Evolutionary conservation across 768 basidiomycete genomes (phyloP).

Genomic region (Lactarius sanguifluus): DNA sequence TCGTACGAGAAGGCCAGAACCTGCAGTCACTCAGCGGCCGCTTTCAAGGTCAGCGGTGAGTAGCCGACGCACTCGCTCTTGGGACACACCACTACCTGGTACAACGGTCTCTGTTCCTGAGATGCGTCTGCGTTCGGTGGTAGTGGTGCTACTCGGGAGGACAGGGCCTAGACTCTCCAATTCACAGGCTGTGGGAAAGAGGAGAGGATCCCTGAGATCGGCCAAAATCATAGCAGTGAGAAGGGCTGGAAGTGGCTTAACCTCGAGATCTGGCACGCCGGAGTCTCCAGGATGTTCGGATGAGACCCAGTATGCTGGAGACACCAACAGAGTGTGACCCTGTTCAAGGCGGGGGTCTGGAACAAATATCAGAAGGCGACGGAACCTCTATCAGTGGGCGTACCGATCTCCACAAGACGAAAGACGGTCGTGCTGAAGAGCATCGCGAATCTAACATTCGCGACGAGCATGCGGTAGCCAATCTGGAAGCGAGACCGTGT

Average conservation of each 20-base stretch:
- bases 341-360: conserved; percentile 14
- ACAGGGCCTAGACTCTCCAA: background rate
- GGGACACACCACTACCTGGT: background rate
- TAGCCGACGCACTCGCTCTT: conserved; percentile 14
- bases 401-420: conserved; percentile 21
- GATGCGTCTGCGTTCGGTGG: background rate
- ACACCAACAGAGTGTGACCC: conserved; percentile 12
- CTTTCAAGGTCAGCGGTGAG: background rate
- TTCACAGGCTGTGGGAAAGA: conserved; percentile 8
- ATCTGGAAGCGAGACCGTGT: background rate
- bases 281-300: background rate
- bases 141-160: background rate
- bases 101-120: background rate
- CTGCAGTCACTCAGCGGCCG: background rate
- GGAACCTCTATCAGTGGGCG: background rate
- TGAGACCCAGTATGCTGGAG: conserved; percentile 17
- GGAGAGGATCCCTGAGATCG: background rate
- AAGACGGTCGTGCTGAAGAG: conserved; percentile 14
- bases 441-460: conserved; percentile 14
- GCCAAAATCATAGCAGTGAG: conserved; percentile 18
- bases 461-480: conserved; percentile 18
- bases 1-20: conserved; percentile 17
- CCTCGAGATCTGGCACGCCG: conserved; percentile 4
- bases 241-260: conserved; percentile 16
- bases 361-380: background rate